Conservation (phyloP, 108 stramenopile genomes). For the Fragilaria radians region DNA sequence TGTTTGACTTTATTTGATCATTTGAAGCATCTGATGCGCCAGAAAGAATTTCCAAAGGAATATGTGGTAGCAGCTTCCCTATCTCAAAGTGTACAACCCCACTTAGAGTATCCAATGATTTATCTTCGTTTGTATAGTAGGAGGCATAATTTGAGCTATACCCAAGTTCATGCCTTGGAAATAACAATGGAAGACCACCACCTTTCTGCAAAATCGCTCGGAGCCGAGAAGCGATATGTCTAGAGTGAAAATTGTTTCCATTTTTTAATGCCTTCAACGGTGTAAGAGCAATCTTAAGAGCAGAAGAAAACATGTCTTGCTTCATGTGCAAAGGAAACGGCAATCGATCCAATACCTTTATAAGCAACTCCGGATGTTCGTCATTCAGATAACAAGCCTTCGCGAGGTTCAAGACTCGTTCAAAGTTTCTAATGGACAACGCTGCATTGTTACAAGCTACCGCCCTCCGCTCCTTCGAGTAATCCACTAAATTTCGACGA, state of each 20-base stretch:
- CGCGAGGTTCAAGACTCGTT: constrained; percentile 68
- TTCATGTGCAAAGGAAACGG: constrained; percentile 39
- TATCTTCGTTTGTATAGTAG: not conserved
- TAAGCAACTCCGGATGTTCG: constrained; percentile 51
- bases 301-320: constrained; percentile 43
- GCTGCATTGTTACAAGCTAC: constrained; percentile 83
- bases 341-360: constrained; percentile 31
- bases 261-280: constrained; percentile 44
- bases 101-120: constrained; percentile 31
- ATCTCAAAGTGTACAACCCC: constrained; percentile 32
- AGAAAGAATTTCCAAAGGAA: constrained; percentile 20
- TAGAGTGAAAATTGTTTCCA: constrained; percentile 21
- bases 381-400: constrained; percentile 70
- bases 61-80: constrained; percentile 59
- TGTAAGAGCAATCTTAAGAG: constrained; percentile 49
- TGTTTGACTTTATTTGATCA: not conserved
- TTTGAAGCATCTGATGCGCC: constrained; percentile 1
- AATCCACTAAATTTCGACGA: constrained; percentile 10
- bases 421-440: constrained; percentile 81
- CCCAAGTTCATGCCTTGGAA: constrained; percentile 76
- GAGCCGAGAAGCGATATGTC: constrained; percentile 52
- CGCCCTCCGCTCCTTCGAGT: constrained; percentile 71
- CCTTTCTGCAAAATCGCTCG: constrained; percentile 44
- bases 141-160: constrained; percentile 28
- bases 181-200: constrained; percentile 73